phyloP scores from a whole-genome alignment of 2,329 filamentous ascomycete species.

The Meredithiella fracta region DNA sequence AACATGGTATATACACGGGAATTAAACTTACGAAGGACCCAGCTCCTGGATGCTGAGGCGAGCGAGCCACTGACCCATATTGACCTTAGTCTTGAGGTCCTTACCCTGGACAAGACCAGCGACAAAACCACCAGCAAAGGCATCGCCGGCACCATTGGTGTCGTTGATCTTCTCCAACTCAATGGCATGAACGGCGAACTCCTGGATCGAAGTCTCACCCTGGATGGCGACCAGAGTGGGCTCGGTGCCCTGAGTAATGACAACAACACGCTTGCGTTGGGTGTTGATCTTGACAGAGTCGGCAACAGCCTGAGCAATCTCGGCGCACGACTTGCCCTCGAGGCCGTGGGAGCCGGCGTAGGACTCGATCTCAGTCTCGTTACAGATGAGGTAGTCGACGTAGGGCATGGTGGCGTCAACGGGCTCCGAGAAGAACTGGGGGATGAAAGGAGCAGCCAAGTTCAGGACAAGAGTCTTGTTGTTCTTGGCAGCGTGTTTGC shows the following conservation, averaged over 20 bases:
- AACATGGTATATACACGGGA: not conserved
- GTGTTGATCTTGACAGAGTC: slow-evolving; percentile 84
- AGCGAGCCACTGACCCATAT: slow-evolving; percentile 95
- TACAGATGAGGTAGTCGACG: slow-evolving; percentile 92
- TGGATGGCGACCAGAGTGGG: slow-evolving; percentile 74
- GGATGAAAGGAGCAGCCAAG: slow-evolving; percentile 87
- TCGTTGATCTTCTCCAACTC: slow-evolving; percentile 68
- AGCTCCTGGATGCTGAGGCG: slow-evolving; percentile 87
- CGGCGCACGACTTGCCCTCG: slow-evolving; percentile 58
- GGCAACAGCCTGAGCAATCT: slow-evolving; percentile 74
- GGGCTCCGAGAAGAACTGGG: slow-evolving; percentile 93
- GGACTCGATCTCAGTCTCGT: slow-evolving; percentile 83
- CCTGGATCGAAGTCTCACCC: slow-evolving; percentile 51
- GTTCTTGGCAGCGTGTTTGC: slow-evolving; percentile 70
- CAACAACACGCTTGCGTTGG: slow-evolving; percentile 66
- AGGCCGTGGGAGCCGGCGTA: slow-evolving; percentile 73
- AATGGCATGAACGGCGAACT: slow-evolving; percentile 70
- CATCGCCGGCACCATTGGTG: slow-evolving; percentile 92
- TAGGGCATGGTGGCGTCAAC: slow-evolving; percentile 75
- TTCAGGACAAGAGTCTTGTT: slow-evolving; percentile 90
- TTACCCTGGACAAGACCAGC: slow-evolving; percentile 80
- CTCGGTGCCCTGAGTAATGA: slow-evolving; percentile 88
- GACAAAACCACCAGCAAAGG: slow-evolving; percentile 86
- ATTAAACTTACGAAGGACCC: slow-evolving; percentile 76
- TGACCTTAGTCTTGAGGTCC: slow-evolving; percentile 58